Evolutionary conservation across 2,329 filamentous ascomycete species (phyloP), one percentile per base, ranked within the genome.

Genomic region (Chaetomiaceae sp.): DNA sequence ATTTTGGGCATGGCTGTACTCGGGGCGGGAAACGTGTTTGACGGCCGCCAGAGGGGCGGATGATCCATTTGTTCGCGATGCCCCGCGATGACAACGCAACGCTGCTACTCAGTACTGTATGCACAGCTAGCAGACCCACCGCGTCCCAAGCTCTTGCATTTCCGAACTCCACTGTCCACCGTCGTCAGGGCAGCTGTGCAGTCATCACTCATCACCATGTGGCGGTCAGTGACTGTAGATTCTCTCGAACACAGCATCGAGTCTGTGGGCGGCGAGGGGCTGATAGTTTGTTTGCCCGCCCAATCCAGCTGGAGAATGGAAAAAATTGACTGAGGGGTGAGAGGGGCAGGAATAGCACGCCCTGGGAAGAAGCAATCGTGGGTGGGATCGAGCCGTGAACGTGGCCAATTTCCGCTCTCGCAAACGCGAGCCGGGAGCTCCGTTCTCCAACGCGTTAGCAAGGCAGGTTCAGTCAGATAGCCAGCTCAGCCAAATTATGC

Each of bases 51-150:
- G 19, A 40, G 18, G 37, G 27, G 34, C 33, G 29, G 34, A 32
- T 35, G 18, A 45, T 18, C 7, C 33, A 14, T 39, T 41, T 37
- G 29, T 29, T 34, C 38, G 44, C 30, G 45, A 33, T 47, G 45
- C 45, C 55, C 53, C 48, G 48, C 48, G 50, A 53, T 56, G 53
- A 51, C 53, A 56, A 49, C 55, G 45, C 55, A 57, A 49, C 50
- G 49, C 53, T 56, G 50, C 52, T 36, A n/a, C n/a, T n/a, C n/a
- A n/a, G n/a, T n/a, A n/a, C n/a, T n/a, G n/a, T n/a, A n/a, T n/a
- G n/a, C n/a, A 48, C 30, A n/a, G 27, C n/a, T 18, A 39, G 42
- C 41, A 45, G 42, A 42, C 47, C 51, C 47, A 52, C 54, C 22
- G 20, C 11, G 36, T 45, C 29, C 45, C 43, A 37, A 39, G 42